A percentile compares a stretch with the other conserved stretches of the same genome.
Evolutionary conservation across 129 eudicot species (phyloP).

Genomic region (Dittrichia graveolens): DNA sequence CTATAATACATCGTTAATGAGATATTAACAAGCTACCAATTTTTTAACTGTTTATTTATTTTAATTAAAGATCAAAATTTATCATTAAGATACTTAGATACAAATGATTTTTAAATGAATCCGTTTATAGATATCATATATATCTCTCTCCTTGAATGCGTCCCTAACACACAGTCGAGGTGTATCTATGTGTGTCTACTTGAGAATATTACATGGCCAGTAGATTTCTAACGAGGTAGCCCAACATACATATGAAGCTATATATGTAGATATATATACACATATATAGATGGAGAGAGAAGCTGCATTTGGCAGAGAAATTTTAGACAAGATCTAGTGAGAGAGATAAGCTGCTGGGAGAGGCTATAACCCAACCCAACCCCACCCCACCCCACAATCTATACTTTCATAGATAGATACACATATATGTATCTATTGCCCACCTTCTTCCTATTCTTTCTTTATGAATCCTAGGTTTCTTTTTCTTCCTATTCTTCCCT

Average conservation of each 20-base stretch:
- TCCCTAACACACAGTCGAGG: too few species aligned
- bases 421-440: conserved; percentile 29
- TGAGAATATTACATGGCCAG: neutral
- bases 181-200: too few species aligned
- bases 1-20: too few species aligned
- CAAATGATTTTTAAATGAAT: too few species aligned
- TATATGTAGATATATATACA: neutral
- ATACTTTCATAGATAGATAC: conserved; percentile 30
- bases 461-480: conserved; percentile 63
- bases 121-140: too few species aligned
- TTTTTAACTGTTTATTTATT: too few species aligned
- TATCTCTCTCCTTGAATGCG: too few species aligned
- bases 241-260: neutral
- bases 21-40: too few species aligned
- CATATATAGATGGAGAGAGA: conserved; percentile 1
- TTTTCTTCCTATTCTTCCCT: conserved; percentile 22
- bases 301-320: conserved; percentile 24
- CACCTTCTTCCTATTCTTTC: conserved; percentile 29
- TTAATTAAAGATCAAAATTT: too few species aligned
- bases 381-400: conserved; percentile 27
- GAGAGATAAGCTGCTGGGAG: conserved; percentile 23
- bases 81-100: too few species aligned
- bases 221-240: neutral
- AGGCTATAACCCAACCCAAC: conserved; percentile 16
- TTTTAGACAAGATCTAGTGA: conserved; percentile 17